Evolutionary conservation across 208 protist species (phyloP), one percentile per base, ranked within the genome.

Genomic region (Phytomonas sp.): DNA sequence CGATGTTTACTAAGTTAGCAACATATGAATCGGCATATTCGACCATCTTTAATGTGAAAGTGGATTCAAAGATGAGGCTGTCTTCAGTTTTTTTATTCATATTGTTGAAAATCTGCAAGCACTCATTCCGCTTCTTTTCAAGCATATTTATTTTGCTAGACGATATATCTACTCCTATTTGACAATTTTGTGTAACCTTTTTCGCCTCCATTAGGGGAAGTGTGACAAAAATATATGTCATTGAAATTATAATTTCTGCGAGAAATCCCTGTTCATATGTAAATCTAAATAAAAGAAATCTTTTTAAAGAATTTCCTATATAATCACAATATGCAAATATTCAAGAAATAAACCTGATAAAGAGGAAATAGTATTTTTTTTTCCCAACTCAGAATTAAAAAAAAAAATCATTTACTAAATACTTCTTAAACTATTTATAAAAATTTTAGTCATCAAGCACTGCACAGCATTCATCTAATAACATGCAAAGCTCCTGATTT

Each of bases 21-120:
- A 73, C 61, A 65, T 93, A 91, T 11, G 45, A 67, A 45, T 89
- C 80, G 19, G 79, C 72, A 4, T 52, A 65, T 23, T 60, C 61
- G 19, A 65, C 19, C 19, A 65, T 65, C 59, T 65, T 52, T 23
- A 65, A 19, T 8, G 1, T 65, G 61, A 5, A 5, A 1, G 11
- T 23, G 26, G 8, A 56, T 56, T 56, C 19, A 26, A 56, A 6
- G 19, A 1, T 56, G 2, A 56, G 45, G 26, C 19, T 56, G 26
- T 56, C 45, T 0, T 1, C 56, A 14, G 73, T 33, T 42, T 76
- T 71, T 45, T 78, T 80, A 7, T 65, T 60, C 4, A 84, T 49
- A 19, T 72, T 69, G 26, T 83, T 75, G 33, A 89, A 81, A 5
- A 75, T 42, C 8, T 72, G 67, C 40, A 81, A 63, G 67, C 81